phyloP scores from a whole-genome alignment of 2,329 filamentous ascomycete species.

The Fusarium sp. region DNA sequence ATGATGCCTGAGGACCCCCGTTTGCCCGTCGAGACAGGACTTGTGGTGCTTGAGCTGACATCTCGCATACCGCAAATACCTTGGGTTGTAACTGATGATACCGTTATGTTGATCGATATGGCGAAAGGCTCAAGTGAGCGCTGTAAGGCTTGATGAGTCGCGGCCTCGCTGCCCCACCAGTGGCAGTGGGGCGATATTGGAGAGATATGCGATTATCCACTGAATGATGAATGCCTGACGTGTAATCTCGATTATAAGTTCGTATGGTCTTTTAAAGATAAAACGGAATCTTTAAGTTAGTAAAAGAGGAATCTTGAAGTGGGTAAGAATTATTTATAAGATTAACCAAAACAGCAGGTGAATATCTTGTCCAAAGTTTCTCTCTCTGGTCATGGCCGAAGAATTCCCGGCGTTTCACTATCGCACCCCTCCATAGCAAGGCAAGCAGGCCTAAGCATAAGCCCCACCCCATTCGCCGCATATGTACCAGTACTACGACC shows the following conservation, averaged over 20 bases:
- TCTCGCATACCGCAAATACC: constrained; percentile 47
- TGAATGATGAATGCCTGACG: constrained; percentile 30
- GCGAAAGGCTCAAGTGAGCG: constrained; percentile 20
- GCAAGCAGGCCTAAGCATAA: constrained; percentile 22
- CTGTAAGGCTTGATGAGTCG: constrained; percentile 43
- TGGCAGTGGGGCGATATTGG: constrained; percentile 37
- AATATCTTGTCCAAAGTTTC: background rate
- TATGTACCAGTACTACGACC: constrained; percentile 27
- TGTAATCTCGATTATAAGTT: background rate
- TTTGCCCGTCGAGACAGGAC: constrained; percentile 50
- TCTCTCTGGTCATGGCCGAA: constrained; percentile 30
- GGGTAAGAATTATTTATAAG: background rate
- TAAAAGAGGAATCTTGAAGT: background rate
- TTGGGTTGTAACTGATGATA: constrained; percentile 11
- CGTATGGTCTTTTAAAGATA: background rate
- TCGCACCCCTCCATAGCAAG: constrained; percentile 42
- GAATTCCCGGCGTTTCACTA: constrained; percentile 46
- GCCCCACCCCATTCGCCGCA: constrained; percentile 44
- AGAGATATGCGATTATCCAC: constrained; percentile 45
- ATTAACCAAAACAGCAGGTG: background rate
- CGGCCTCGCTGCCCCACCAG: constrained; percentile 43
- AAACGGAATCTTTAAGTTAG: background rate
- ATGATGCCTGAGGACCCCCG: constrained; percentile 40
- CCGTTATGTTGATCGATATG: constrained; percentile 26
- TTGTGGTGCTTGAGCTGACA: constrained; percentile 50